Percentiles rank a stretch among this genome's conserved stretches.
Evolutionary conservation across 306 rosid species (phyloP).

Genomic region (Echinosophora koreensis): DNA sequence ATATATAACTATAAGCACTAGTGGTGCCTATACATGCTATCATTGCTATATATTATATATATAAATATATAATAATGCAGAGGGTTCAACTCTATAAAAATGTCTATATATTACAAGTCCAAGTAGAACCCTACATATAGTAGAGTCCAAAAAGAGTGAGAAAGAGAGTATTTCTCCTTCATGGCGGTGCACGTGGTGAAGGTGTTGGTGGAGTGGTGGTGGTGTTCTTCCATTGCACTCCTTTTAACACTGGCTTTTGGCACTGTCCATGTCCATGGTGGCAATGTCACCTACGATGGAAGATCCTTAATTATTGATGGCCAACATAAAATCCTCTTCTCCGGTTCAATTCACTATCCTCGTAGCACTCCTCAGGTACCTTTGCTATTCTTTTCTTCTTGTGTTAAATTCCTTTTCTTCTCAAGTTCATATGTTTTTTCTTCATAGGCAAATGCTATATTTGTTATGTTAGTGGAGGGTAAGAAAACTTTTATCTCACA

Average conservation of each 20-base stretch:
- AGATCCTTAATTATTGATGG: constrained; percentile 70
- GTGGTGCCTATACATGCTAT: too few species aligned
- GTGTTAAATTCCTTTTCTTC: neutral
- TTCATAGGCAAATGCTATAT: too few species aligned
- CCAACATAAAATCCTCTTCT: constrained; percentile 71
- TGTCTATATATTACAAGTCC: too few species aligned
- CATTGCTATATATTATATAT: too few species aligned
- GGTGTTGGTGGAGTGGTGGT: neutral
- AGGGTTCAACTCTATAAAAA: too few species aligned
- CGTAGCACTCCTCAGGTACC: constrained; percentile 85
- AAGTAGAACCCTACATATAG: too few species aligned
- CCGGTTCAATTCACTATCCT: constrained; percentile 88
- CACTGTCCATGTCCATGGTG: constrained; percentile 38
- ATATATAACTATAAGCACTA: too few species aligned
- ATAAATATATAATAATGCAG: too few species aligned
- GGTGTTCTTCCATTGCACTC: constrained; percentile 43
- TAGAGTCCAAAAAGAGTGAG: too few species aligned
- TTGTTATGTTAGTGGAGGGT: too few species aligned
- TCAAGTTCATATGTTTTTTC: neutral
- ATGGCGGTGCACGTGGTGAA: neutral
- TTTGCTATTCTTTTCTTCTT: neutral
- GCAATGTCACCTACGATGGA: constrained; percentile 70
- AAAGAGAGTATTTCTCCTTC: neutral
- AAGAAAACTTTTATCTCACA: too few species aligned
- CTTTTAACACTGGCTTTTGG: constrained; percentile 32